phyloP scores from a whole-genome alignment of 177 flowering plant species.

The Vitis hybrid region DNA sequence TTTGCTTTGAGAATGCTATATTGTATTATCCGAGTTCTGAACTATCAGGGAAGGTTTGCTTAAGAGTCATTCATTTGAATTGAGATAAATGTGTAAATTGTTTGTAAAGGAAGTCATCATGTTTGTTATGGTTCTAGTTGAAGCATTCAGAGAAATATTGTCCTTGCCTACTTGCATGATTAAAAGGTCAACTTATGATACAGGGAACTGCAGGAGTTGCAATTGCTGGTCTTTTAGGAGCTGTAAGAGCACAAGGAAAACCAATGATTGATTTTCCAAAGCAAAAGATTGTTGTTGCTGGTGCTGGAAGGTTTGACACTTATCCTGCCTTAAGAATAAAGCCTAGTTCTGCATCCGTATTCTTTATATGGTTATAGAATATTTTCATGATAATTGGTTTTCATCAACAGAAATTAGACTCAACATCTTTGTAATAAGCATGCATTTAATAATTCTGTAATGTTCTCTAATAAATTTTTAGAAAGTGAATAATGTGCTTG shows the following conservation, averaged over 20 bases:
- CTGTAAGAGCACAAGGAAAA: constrained; percentile 96
- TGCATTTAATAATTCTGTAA: neutral
- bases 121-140: neutral
- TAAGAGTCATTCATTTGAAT: neutral
- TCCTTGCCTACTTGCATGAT: neutral
- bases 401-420: neutral
- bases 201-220: constrained; percentile 99
- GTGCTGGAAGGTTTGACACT: constrained; percentile 88
- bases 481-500: neutral
- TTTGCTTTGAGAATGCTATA: neutral
- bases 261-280: constrained; percentile 98
- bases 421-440: neutral
- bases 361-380: neutral
- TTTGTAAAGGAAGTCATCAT: neutral
- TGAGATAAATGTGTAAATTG: neutral
- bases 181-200: neutral
- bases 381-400: neutral
- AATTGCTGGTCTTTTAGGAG: constrained; percentile 96
- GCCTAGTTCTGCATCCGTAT: neutral
- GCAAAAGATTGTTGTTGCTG: constrained; percentile 97
- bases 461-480: neutral
- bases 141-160: neutral
- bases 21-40: neutral
- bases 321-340: constrained; percentile 1
- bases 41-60: neutral